Percentiles rank a stretch among this genome's conserved stretches.
Conservation (phyloP, 169 alveolate species). For the Plasmodium malariae region DNA sequence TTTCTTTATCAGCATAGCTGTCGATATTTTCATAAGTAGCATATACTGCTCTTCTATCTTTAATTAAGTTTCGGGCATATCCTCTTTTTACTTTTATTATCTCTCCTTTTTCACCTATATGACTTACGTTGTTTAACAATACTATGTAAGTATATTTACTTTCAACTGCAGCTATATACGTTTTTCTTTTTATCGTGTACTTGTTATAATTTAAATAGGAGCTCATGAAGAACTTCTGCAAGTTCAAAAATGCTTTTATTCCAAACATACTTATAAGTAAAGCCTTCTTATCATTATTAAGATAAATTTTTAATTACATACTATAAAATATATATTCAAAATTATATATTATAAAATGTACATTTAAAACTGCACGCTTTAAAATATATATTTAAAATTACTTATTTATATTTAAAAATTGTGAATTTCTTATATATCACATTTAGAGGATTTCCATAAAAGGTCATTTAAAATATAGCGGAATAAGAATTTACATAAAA, state of each 20-base stretch:
- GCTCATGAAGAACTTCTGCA: conserved; percentile 33
- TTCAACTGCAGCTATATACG: conserved; percentile 67
- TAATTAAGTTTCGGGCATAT: conserved; percentile 49
- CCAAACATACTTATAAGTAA: conserved; percentile 41
- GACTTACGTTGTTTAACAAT: conserved; percentile 52
- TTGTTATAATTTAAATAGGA: conserved; percentile 61
- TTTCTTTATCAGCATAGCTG: conserved; percentile 59
- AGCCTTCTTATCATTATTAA: too few species aligned
- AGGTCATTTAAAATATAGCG: too few species aligned
- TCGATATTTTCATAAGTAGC: conserved; percentile 74
- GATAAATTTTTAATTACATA: too few species aligned
- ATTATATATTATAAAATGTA: too few species aligned
- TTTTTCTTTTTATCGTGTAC: conserved; percentile 67
- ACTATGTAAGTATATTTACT: conserved; percentile 51
- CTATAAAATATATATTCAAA: too few species aligned
- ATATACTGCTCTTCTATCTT: conserved; percentile 63
- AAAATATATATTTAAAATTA: too few species aligned
- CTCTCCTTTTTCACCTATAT: conserved; percentile 61
- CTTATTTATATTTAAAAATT: neutral
- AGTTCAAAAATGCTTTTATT: conserved; percentile 15
- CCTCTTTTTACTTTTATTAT: conserved; percentile 63
- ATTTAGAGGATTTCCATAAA: too few species aligned
- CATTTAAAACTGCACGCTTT: too few species aligned
- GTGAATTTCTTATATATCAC: too few species aligned
- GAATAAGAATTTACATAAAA: too few species aligned